These are phyloP conservation scores for Hymenoscyphus linearis DNA, from an alignment of 2,329 filamentous ascomycete species.

Conservation along the genomic window DNA sequence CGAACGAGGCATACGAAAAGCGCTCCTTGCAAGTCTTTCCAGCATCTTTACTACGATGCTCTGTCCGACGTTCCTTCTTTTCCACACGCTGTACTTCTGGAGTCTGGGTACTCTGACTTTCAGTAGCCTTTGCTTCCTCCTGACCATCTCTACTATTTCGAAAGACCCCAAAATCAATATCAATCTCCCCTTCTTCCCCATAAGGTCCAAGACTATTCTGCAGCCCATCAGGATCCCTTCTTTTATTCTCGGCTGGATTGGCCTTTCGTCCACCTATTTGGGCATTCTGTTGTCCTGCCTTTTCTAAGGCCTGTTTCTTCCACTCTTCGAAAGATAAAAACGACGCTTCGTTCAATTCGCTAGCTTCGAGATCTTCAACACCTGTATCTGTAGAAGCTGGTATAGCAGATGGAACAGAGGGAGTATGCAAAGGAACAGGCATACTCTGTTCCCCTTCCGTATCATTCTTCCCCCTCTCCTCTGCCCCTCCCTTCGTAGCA, in stretches of 20 bases:
- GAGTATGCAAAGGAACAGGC: conserved; percentile 5
- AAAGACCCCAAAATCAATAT: conserved; percentile 64
- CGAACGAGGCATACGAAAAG: conserved; percentile 96
- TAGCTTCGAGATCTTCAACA: conserved; percentile 20
- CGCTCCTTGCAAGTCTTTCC: conserved; percentile 97
- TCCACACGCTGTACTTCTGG: conserved; percentile 27
- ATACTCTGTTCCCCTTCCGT: neutral
- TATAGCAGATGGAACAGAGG: conserved; percentile 4
- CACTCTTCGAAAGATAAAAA: conserved; percentile 98
- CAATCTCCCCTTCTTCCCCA: conserved; percentile 85
- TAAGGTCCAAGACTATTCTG: conserved; percentile 70
- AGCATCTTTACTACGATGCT: conserved; percentile 76
- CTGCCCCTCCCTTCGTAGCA: neutral
- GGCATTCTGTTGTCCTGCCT: conserved; percentile 73
- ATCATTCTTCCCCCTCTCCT: neutral
- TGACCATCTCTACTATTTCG: conserved; percentile 34
- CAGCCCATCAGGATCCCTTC: conserved; percentile 48
- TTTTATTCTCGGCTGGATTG: conserved; percentile 40
- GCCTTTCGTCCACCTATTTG: conserved; percentile 53
- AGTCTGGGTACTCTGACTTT: conserved; percentile 15
- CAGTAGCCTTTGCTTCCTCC: conserved; percentile 13
- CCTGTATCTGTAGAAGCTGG: conserved; percentile 9
- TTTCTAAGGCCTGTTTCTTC: conserved; percentile 89
- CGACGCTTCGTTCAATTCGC: conserved; percentile 52
- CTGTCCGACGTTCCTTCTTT: conserved; percentile 24